Conservation (phyloP, 2,329 filamentous ascomycete genomes). For the Neopestalotiopsis clavispora region DNA sequence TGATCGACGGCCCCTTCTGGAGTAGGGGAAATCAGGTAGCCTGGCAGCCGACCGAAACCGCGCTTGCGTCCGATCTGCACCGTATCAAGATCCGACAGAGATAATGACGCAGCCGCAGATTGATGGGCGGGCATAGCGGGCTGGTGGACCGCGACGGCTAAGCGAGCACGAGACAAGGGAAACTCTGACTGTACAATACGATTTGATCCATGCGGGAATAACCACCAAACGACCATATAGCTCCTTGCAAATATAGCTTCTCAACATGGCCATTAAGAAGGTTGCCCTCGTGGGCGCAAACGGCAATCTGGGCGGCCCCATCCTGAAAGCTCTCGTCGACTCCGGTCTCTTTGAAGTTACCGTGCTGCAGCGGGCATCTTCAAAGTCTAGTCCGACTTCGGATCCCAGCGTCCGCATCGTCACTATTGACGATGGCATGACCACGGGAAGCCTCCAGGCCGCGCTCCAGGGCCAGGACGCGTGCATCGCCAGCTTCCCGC, state of each 20-base stretch:
- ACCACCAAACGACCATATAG: not conserved
- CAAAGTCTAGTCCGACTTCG: constrained; percentile 26
- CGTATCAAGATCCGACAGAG: not conserved
- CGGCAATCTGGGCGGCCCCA: constrained; percentile 39
- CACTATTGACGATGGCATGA: constrained; percentile 37
- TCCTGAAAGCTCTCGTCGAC: constrained; percentile 37
- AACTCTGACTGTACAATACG: not conserved
- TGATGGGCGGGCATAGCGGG: not conserved
- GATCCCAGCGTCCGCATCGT: constrained; percentile 26
- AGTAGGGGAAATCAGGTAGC: not conserved
- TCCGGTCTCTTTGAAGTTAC: constrained; percentile 37
- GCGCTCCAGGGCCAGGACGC: constrained; percentile 41
- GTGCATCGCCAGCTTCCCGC: constrained; percentile 40
- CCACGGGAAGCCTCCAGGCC: constrained; percentile 32
- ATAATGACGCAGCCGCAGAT: not conserved
- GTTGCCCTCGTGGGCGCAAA: constrained; percentile 44
- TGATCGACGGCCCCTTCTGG: not conserved
- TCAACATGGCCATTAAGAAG: constrained; percentile 37
- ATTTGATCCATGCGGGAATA: not conserved
- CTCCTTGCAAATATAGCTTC: not conserved
- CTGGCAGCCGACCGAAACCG: not conserved
- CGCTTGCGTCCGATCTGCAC: not conserved
- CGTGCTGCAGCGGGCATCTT: constrained; percentile 38
- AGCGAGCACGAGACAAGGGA: not conserved
- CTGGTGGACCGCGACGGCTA: not conserved